phyloP scores from a whole-genome alignment of 2,329 filamentous ascomycete genomes.

The Cladorrhinum sp. region DNA sequence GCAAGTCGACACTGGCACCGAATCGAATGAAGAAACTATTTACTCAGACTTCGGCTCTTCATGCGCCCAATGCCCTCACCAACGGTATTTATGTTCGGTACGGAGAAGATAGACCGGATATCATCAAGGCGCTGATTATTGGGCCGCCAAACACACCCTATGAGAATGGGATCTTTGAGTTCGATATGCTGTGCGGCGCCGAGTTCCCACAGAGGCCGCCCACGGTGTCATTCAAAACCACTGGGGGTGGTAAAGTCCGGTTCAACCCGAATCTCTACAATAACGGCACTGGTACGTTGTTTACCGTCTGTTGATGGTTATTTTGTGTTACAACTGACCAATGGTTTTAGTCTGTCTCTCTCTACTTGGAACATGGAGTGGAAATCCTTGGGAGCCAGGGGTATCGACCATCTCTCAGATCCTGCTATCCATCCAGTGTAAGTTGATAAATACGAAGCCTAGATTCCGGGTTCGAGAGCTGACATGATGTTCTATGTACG shows the following conservation, averaged over 20 bases:
- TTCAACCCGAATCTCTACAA: slow-evolving; percentile 54
- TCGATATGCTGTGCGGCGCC: slow-evolving; percentile 45
- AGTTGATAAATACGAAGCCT: not conserved
- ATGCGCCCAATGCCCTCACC: slow-evolving; percentile 41
- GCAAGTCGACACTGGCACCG: slow-evolving; percentile 15
- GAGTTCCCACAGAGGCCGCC: slow-evolving; percentile 45
- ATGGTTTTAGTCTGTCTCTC: slow-evolving; percentile 44
- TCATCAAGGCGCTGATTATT: slow-evolving; percentile 50
- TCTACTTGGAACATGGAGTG: slow-evolving; percentile 48
- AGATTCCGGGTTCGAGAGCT: not conserved
- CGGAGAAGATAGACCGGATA: slow-evolving; percentile 42
- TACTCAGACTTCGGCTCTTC: slow-evolving; percentile 44
- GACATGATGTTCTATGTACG: not conserved
- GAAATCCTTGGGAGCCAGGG: slow-evolving; percentile 43
- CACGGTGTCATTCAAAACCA: slow-evolving; percentile 42
- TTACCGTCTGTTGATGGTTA: not conserved
- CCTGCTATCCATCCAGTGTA: slow-evolving; percentile 52
- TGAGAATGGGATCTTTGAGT: slow-evolving; percentile 53
- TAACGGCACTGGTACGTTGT: slow-evolving; percentile 43
- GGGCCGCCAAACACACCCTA: slow-evolving; percentile 51
- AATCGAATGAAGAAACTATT: slow-evolving; percentile 49
- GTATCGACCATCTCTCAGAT: slow-evolving; percentile 51
- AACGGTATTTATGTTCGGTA: slow-evolving; percentile 50
- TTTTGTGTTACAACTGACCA: not conserved
- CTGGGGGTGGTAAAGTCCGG: slow-evolving; percentile 36